Evolutionary conservation across 768 basidiomycete species (phyloP).

Genomic region (Cystoderma amianthinum): DNA sequence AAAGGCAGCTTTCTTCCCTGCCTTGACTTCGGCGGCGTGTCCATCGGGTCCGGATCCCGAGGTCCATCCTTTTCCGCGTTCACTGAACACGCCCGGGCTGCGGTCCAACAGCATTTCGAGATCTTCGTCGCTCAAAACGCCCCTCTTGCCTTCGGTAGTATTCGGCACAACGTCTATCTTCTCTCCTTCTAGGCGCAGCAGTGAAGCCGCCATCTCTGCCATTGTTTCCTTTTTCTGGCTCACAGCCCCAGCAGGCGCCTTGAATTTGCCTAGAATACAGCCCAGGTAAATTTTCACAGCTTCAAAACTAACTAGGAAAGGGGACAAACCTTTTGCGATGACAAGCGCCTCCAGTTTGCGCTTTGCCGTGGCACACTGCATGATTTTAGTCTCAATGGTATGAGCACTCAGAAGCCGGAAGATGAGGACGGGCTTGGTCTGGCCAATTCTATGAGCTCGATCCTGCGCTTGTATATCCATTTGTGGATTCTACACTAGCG

Average conservation of each 20-base stretch:
- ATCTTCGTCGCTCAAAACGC: constrained; percentile 78
- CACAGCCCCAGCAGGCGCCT: constrained; percentile 52
- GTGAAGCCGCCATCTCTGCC: constrained; percentile 72
- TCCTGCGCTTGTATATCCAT: constrained; percentile 97
- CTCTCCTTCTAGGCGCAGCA: constrained; percentile 80
- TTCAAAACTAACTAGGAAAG: no score
- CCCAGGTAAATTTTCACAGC: constrained; percentile 1
- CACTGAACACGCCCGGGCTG: constrained; percentile 62
- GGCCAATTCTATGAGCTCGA: constrained; percentile 93
- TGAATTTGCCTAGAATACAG: constrained; percentile 66
- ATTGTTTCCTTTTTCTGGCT: constrained; percentile 55
- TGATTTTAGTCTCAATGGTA: constrained; percentile 89
- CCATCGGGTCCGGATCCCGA: background rate
- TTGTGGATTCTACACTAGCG: constrained; percentile 70
- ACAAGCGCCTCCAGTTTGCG: constrained; percentile 90
- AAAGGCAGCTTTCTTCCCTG: background rate
- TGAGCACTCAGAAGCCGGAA: constrained; percentile 83
- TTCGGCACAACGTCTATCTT: constrained; percentile 82
- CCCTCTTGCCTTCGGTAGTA: constrained; percentile 60
- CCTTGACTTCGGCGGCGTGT: background rate
- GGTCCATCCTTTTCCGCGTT: constrained; percentile 68
- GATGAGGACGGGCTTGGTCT: constrained; percentile 84
- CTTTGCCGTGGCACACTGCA: constrained; percentile 83
- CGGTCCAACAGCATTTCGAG: constrained; percentile 79
- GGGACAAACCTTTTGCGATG: constrained; percentile 75